Base-by-base conservation (phyloP, 2,329 filamentous ascomycete genomes). In the Fusarium fracticaudum region DNA sequence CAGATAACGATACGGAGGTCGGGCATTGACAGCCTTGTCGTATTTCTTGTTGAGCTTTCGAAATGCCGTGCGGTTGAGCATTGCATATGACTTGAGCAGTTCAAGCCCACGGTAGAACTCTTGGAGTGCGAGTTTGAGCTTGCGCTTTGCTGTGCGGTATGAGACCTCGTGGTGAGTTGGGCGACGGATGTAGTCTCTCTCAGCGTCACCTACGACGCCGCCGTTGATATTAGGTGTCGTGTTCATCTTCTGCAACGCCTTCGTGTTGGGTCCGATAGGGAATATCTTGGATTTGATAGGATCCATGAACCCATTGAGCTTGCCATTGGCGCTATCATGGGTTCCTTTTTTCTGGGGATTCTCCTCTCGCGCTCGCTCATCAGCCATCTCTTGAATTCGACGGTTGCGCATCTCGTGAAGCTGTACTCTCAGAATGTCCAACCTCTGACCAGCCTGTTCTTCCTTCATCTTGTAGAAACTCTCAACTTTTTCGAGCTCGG, bases 11-110 rank as follows among this genome's bases (percentile, higher is more conserved):
- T 93, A 89, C 0, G 92, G 89, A 0, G 94, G 94, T 17, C 92
- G 89, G 45, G 94, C 92, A 76, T 95, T 90, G 64, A 95, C 91
- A 5, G 93, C 91, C 84, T 98, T 99, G 86, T 98, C 95, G 81
- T 97, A 98, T 83, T 99, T 99, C 83, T 99, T 99, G 84, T 97
- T 98, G 80, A 99, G 94, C 82, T 99, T 99, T 38, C 95, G 92
- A 79, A 98, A 98, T 0, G 95, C 96, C 1, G 94, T 98, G 55
- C 94, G 90, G 81, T 99, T 99, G 20, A 98, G 87, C 29, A 97
- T 85, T 4, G 95, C 92, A 78, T 97, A 99, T 0, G 94, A 93
- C 84, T 98, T 98, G 67, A 99, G 87, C 51, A 98, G 86, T 80
- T 99, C 96, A 20, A 99, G 87, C 2, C 94, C 93, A 26, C 96